Conservation (phyloP, 2,329 filamentous ascomycete species). For the Tricladium varicosporioides region DNA sequence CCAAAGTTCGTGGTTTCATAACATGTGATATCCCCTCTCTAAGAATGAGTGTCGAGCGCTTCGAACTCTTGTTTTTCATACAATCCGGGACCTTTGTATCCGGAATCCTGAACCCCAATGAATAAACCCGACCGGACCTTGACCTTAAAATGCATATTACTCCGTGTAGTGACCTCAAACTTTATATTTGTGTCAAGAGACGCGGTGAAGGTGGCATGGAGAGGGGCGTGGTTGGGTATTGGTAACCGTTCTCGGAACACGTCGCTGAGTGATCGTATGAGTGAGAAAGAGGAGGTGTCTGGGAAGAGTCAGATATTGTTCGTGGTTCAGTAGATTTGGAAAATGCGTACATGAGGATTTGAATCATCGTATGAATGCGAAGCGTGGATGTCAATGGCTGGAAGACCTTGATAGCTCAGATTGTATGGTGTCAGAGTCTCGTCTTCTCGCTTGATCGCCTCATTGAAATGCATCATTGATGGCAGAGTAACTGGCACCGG, state of each 20-base stretch:
- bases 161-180: neutral
- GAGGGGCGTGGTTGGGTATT: conserved; percentile 68
- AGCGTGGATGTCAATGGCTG: conserved; percentile 60
- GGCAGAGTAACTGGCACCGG: conserved; percentile 59
- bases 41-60: conserved; percentile 35
- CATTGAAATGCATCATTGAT: conserved; percentile 61
- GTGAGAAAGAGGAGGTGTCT: conserved; percentile 77
- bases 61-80: conserved; percentile 30
- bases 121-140: neutral
- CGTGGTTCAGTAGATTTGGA: conserved; percentile 8
- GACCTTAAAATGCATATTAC: conserved; percentile 4
- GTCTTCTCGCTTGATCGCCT: conserved; percentile 68
- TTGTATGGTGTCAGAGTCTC: conserved; percentile 58
- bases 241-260: conserved; percentile 58
- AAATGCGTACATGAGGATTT: conserved; percentile 72
- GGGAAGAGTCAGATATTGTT: conserved; percentile 26
- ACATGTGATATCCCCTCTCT: conserved; percentile 23
- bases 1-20: conserved; percentile 7
- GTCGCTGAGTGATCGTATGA: conserved; percentile 67
- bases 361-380: conserved; percentile 63
- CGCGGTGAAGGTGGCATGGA: conserved; percentile 71
- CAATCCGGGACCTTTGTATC: neutral
- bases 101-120: conserved; percentile 4
- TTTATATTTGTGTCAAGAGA: conserved; percentile 38
- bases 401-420: conserved; percentile 63